These are phyloP conservation scores for Gnetum montanum DNA, from an alignment of 75 land plant genomes.

Conservation along the genomic window DNA sequence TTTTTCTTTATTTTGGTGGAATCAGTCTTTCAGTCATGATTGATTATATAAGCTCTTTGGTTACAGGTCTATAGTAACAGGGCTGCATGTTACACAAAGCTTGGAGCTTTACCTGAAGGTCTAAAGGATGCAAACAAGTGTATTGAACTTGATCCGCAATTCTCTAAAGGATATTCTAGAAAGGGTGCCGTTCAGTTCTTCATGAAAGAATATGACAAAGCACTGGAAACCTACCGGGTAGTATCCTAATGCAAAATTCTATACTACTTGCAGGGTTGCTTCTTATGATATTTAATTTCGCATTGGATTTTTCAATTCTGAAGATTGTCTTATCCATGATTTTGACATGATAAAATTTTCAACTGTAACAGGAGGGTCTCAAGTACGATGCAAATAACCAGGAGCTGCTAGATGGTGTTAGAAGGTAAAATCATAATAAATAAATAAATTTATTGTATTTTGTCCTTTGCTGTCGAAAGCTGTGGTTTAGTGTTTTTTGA, in stretches of 20 bases:
- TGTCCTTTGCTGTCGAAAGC: too few relatives aligned
- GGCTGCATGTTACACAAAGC: conserved; percentile 97
- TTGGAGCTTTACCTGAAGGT: conserved; percentile 93
- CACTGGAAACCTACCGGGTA: conserved; percentile 87
- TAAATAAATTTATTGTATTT: too few relatives aligned
- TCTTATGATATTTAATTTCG: too few relatives aligned
- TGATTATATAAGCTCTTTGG: neutral
- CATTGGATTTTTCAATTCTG: too few relatives aligned
- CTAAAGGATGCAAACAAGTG: conserved; percentile 97
- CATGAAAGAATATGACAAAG: conserved; percentile 98
- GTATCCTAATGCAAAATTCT: too few relatives aligned
- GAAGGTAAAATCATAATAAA: conserved; percentile 73
- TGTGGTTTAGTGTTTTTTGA: too few relatives aligned
- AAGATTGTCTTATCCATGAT: too few relatives aligned
- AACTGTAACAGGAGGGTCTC: conserved; percentile 51
- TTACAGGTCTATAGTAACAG: conserved; percentile 89
- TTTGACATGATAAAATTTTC: neutral
- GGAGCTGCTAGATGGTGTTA: conserved; percentile 79
- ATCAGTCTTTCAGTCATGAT: neutral
- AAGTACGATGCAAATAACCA: conserved; percentile 84
- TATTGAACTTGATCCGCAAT: conserved; percentile 86
- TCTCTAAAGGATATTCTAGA: conserved; percentile 84
- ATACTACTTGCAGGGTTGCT: neutral
- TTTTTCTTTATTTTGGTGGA: neutral
- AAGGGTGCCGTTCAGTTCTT: conserved; percentile 92